phyloP scores from a whole-genome alignment of 257 asterid genomes.

The Rhazya stricta region DNA sequence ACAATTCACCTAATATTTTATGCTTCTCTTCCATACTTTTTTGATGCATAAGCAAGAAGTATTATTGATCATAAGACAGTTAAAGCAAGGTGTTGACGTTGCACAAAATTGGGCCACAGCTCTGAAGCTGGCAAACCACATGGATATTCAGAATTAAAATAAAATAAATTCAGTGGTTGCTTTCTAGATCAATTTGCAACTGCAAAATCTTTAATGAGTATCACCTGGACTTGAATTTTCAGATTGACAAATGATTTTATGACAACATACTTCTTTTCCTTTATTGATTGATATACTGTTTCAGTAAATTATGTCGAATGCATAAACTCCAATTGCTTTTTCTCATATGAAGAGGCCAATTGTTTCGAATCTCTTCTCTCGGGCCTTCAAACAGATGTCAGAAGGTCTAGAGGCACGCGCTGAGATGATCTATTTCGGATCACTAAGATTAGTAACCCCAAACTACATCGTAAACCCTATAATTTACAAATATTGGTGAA shows the following conservation, averaged over 20 bases:
- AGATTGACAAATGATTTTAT: background rate
- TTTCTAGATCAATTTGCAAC: slow-evolving; percentile 7
- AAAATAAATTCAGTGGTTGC: background rate
- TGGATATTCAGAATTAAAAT: background rate
- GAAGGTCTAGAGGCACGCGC: no score
- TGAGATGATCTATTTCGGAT: no score
- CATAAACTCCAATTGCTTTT: slow-evolving; percentile 2
- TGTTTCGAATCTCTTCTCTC: no score
- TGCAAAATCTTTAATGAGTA: background rate
- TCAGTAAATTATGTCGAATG: background rate
- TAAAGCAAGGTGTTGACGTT: slow-evolving; percentile 8
- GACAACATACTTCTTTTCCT: background rate
- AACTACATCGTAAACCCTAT: no score
- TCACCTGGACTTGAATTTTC: background rate
- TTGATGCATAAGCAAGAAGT: slow-evolving; percentile 7
- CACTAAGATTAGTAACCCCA: no score
- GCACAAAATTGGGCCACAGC: slow-evolving; percentile 1
- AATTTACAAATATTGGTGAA: no score
- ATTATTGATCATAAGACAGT: slow-evolving; percentile 1
- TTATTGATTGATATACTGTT: background rate
- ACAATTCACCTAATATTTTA: slow-evolving; percentile 7
- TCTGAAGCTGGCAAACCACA: background rate
- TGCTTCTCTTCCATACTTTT: background rate
- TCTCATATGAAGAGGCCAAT: background rate
- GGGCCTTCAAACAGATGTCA: no score